These are phyloP conservation scores for Blastomyces parvus DNA, from an alignment of 2,329 filamentous ascomycete genomes.

Conservation along the genomic window DNA sequence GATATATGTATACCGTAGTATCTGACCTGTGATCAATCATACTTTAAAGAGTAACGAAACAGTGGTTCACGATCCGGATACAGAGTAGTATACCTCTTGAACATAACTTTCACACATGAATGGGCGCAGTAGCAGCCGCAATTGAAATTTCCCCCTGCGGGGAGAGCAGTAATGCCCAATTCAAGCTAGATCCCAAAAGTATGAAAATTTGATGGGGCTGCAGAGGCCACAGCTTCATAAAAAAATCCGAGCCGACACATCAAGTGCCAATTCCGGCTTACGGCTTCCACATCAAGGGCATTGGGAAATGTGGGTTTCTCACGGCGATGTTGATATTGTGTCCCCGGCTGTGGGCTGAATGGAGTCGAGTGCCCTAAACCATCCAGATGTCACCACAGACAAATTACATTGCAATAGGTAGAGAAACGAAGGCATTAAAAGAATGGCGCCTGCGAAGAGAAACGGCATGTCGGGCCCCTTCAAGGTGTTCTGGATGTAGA, in stretches of 20 bases:
- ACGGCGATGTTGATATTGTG: neutral
- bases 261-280: neutral
- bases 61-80: neutral
- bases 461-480: neutral
- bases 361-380: neutral
- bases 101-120: neutral
- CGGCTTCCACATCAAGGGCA: neutral
- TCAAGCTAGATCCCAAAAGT: neutral
- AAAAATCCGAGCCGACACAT: too few relatives aligned
- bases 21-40: neutral
- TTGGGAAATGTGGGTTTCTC: neutral
- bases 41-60: neutral
- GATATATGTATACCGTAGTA: neutral
- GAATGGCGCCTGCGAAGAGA: neutral
- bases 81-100: neutral
- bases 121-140: neutral
- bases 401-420: neutral
- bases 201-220: neutral
- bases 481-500: neutral
- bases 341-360: too few relatives aligned
- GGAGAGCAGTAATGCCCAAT: neutral
- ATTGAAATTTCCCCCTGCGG: neutral
- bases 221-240: neutral
- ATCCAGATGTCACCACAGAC: neutral
- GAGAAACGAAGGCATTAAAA: neutral